These are phyloP conservation scores for Scalesia atractyloides DNA, from an alignment of 129 eudicot species.

Conservation along the genomic window DNA sequence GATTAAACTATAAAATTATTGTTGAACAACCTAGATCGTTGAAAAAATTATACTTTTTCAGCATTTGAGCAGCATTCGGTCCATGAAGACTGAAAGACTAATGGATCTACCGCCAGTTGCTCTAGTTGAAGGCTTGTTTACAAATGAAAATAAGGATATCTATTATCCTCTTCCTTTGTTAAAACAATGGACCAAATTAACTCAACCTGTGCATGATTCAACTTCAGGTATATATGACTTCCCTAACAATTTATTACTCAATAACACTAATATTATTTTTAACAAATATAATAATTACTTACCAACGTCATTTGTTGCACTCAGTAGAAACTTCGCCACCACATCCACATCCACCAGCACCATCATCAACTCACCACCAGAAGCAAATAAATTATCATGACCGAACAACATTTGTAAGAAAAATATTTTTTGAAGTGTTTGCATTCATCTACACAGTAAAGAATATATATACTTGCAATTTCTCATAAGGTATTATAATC, in stretches of 20 bases:
- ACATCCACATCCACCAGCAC: slow-evolving; percentile 66
- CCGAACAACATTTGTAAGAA: slow-evolving; percentile 52
- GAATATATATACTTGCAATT: background rate
- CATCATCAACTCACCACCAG: slow-evolving; percentile 67
- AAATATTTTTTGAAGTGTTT: too few relatives aligned
- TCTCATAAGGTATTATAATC: slow-evolving; percentile 28
- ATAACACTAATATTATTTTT: background rate
- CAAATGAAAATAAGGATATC: slow-evolving; percentile 40
- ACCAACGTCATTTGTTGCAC: slow-evolving; percentile 19
- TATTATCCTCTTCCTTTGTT: slow-evolving; percentile 68
- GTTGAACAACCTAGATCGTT: background rate
- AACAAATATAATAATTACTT: slow-evolving; percentile 1
- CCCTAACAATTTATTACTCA: too few relatives aligned
- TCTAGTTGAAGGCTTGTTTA: slow-evolving; percentile 50
- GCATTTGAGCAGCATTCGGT: slow-evolving; percentile 38
- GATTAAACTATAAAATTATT: background rate
- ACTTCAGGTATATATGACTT: slow-evolving; percentile 97
- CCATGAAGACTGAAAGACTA: slow-evolving; percentile 55
- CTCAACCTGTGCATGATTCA: slow-evolving; percentile 66
- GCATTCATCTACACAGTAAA: slow-evolving; percentile 2
- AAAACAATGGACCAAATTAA: slow-evolving; percentile 60
- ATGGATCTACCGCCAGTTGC: slow-evolving; percentile 82
- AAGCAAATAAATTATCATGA: slow-evolving; percentile 43
- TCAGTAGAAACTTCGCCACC: slow-evolving; percentile 58
- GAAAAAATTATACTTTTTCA: slow-evolving; percentile 19